Conservation (phyloP, 2,329 filamentous ascomycete species). For the Verruconis gallopava region DNA sequence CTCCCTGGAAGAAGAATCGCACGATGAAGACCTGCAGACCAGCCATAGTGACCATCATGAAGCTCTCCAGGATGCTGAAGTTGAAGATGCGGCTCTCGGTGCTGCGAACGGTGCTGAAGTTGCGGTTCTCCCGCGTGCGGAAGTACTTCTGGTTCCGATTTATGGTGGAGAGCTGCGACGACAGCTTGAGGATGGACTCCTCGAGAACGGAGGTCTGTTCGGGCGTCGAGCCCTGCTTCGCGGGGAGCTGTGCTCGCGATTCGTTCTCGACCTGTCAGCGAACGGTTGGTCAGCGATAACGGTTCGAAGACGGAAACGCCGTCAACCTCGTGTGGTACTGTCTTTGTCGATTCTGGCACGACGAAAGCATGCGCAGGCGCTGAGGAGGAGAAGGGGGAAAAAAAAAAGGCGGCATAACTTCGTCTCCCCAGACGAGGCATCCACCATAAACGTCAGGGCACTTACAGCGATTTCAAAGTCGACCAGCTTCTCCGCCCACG, state of each 20-base stretch:
- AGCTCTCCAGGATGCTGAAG: slow-evolving; percentile 86
- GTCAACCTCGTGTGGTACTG: no score
- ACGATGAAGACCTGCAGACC: slow-evolving; percentile 94
- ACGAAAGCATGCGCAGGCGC: no score
- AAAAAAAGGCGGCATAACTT: not conserved
- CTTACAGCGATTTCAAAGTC: slow-evolving; percentile 93
- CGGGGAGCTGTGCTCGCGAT: slow-evolving; percentile 60
- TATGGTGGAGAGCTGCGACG: slow-evolving; percentile 83
- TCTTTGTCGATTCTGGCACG: no score
- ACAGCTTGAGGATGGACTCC: slow-evolving; percentile 91
- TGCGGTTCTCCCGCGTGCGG: slow-evolving; percentile 94
- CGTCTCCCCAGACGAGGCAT: not conserved
- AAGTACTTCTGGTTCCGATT: slow-evolving; percentile 98
- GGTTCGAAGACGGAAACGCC: no score
- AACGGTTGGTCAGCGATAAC: no score
- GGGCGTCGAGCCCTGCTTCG: slow-evolving; percentile 74
- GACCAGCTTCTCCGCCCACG: slow-evolving; percentile 92
- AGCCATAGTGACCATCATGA: slow-evolving; percentile 89
- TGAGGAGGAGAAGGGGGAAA: not conserved
- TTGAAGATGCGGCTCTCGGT: slow-evolving; percentile 95
- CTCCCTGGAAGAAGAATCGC: slow-evolving; percentile 94
- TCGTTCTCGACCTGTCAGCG: slow-evolving; percentile 88
- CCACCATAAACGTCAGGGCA: no score
- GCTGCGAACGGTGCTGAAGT: slow-evolving; percentile 94
- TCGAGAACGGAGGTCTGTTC: slow-evolving; percentile 84